A percentile compares a stretch with the other conserved stretches of the same genome.
Conservation (phyloP, 371 early-diverging fungal species). For the Apophysomyces variabilis region DNA sequence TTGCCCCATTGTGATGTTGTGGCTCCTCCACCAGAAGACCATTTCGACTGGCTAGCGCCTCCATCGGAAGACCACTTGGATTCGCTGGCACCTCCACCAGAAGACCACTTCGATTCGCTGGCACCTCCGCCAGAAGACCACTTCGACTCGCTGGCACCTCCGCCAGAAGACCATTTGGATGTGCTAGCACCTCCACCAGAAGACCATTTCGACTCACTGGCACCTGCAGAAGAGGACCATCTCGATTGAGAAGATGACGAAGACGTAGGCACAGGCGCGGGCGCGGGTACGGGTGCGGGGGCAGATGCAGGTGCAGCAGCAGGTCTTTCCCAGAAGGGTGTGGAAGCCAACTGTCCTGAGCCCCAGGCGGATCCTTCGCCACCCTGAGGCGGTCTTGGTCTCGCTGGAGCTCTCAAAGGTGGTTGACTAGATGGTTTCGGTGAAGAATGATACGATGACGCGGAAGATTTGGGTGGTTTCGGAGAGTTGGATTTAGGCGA, state of each 20-base stretch:
- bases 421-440: conserved; percentile 3
- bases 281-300: background rate
- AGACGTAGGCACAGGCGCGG: background rate
- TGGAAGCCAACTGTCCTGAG: conserved; percentile 25
- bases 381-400: conserved; percentile 11
- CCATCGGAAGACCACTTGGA: too few relatives aligned
- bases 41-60: too few relatives aligned
- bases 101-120: background rate
- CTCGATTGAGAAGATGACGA: conserved; percentile 6
- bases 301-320: conserved; percentile 11
- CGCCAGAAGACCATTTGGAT: background rate
- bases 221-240: conserved; percentile 8
- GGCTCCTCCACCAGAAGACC: too few relatives aligned
- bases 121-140: background rate
- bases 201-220: conserved; percentile 24
- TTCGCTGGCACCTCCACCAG: background rate
- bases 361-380: conserved; percentile 31
- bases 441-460: background rate
- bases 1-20: too few relatives aligned
- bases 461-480: conserved; percentile 8
- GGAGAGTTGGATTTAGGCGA: conserved; percentile 15
- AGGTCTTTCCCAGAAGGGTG: conserved; percentile 46
- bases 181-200: background rate
- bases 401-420: too few relatives aligned
- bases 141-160: background rate